Base-by-base conservation (phyloP, 352 stramenopile genomes). In the Pseudoperonospora humuli region DNA sequence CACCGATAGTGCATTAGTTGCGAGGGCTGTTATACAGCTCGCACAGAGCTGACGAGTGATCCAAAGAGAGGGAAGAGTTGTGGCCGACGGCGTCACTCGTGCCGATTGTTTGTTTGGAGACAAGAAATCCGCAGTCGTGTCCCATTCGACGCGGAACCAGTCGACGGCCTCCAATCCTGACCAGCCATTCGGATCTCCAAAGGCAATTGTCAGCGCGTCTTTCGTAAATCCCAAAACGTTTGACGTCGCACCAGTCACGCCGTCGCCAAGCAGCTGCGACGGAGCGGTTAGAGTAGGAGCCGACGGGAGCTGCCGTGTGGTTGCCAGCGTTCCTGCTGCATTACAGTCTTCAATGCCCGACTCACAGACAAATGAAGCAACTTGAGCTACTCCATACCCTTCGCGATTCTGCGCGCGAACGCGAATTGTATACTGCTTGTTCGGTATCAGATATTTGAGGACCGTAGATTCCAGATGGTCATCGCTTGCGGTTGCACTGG, bases 91-190 rank as follows among this genome's bases (percentile, higher is more conserved):
- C 1, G 51, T 61, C n/a, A 87, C 61, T 11, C 74, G n/a, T 9
- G 47, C 57, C 0, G 41, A 59, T 6, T 70, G 35, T 38, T 70
- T 81, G 0, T 38, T 27, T 0, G 59, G 0, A 1, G 75, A 85
- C 14, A 50, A 39, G 32, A 96, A 95, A 6, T 73, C 71, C 5
- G 76, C 46, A 10, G 45, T 36, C 3, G 63, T 72, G 38, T 95
- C 88, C 89, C 88, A 97, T 49, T 98, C 90, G 11, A 98, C 61
- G 1, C 82, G 73, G 52, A 89, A 97, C 41, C 65, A 81, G 40
- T 96, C 80, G 15, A 97, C 72, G 0, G 52, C 31, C 38, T 95
- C 75, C 21, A 88, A 75, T 29, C 70, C 86, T 6, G 61, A 61
- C 81, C 76, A 93, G 9, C 70, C 67, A 32, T 77, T 75, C 0